Base-by-base conservation (phyloP, 1,139 yeast genomes). In the Pichia inconspicua region DNA sequence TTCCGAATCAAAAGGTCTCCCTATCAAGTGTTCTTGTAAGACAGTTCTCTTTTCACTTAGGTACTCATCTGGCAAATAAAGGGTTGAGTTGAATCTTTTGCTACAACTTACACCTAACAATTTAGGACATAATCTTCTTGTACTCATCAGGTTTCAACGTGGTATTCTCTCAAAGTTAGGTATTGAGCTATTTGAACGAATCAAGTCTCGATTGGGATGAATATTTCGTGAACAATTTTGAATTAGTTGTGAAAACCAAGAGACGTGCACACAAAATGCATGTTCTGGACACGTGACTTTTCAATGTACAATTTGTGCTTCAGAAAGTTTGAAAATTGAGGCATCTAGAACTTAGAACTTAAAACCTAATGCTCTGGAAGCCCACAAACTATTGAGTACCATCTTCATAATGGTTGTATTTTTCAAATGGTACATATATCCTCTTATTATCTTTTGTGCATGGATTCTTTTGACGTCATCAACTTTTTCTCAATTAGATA, bases 401-500 rank as follows among this genome's bases (percentile, higher is more conserved):
- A 5, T 3, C 34, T 30, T 30, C 12, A 9, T 11, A 30, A 37
- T 37, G 40, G n/a, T 27, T 5, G 5, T 19, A 4, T 37, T 22
- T 17, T 7, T 22, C 8, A 37, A 22, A 7, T 37, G 28, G 28
- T 37, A 37, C 27, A 3, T 37, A n/a, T 37, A 19, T 11, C 40
- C 40, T 19, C 10, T 22, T 7, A 9, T 37, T 8, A n/a, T 10
- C 22, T 5, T 37, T 9, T 12, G 19, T 11, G 4, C 40, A 8
- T 50, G 58, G 58, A 40, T 47, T 1, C 4, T 47, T 0, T 28
- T 55, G 15, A 30, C 34, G 15, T 41, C 55, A 8, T 41, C 57
- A 4, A 25, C 51, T 10, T n/a, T 50, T 9, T 56, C 58, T 2
- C 37, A 27, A 6, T 9, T 39, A 11, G 22, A 17, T 9, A 22